These are phyloP conservation scores for Mucor mucedo DNA, from an alignment of 371 early-diverging fungal species.

Conservation along the genomic window DNA sequence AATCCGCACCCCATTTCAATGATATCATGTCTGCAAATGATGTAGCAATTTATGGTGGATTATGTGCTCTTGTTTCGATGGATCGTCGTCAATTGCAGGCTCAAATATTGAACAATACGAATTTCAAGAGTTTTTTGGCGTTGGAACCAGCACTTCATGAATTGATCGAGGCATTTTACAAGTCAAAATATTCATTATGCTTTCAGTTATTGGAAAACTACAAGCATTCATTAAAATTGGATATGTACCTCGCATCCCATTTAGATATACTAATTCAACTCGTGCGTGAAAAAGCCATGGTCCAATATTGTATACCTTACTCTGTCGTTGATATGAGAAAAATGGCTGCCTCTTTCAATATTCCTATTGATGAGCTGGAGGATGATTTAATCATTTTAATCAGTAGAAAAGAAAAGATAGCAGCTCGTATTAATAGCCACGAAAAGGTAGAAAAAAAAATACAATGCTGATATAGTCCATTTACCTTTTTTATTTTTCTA, in stretches of 20 bases:
- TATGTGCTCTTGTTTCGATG: slow-evolving; percentile 83
- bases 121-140: slow-evolving; percentile 80
- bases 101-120: slow-evolving; percentile 71
- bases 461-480: not conserved
- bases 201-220: slow-evolving; percentile 70
- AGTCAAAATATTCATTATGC: slow-evolving; percentile 75
- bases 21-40: slow-evolving; percentile 80
- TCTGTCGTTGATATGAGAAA: slow-evolving; percentile 75
- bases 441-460: slow-evolving; percentile 67
- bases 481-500: slow-evolving; percentile 1
- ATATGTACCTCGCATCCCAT: slow-evolving; percentile 75
- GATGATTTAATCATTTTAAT: slow-evolving; percentile 73
- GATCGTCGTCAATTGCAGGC: slow-evolving; percentile 72
- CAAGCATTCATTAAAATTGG: slow-evolving; percentile 72
- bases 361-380: slow-evolving; percentile 65
- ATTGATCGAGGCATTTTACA: slow-evolving; percentile 72
- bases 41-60: slow-evolving; percentile 81
- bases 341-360: slow-evolving; percentile 80
- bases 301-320: slow-evolving; percentile 86
- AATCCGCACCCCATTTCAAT: slow-evolving; percentile 43
- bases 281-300: slow-evolving; percentile 79
- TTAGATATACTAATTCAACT: slow-evolving; percentile 66
- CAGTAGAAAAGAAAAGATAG: slow-evolving; percentile 59
- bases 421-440: slow-evolving; percentile 84
- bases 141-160: slow-evolving; percentile 81